Evolutionary conservation across 352 stramenopile genomes (phyloP).

Genomic region (Blastocystis sp.): DNA sequence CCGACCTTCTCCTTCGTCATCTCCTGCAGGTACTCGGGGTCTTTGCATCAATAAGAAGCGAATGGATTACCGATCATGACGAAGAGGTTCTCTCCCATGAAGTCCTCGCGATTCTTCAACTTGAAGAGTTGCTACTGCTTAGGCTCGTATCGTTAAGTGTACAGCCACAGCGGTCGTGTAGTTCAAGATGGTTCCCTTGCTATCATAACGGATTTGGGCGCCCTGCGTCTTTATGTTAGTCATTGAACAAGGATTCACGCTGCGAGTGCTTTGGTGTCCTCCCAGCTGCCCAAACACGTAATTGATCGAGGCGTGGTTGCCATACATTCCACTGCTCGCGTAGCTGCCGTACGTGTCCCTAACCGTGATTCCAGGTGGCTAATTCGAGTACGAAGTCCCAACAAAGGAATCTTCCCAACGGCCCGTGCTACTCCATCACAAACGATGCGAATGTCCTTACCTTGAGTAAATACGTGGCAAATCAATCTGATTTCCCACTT

Average conservation of each 20-base stretch:
- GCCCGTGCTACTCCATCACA: constrained; percentile 28
- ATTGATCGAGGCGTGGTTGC: constrained; percentile 61
- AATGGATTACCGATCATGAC: constrained; percentile 1
- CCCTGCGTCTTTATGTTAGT: neutral
- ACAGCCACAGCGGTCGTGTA: constrained; percentile 49
- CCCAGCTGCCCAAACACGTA: constrained; percentile 63
- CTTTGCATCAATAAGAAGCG: neutral
- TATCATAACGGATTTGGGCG: constrained; percentile 53
- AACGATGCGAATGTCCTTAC: neutral
- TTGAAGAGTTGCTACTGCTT: constrained; percentile 4
- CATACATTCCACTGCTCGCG: constrained; percentile 55
- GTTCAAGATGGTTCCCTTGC: constrained; percentile 62
- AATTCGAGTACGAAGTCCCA: constrained; percentile 6
- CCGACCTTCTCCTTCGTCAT: neutral
- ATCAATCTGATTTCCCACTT: constrained; percentile 48
- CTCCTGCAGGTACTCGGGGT: constrained; percentile 35
- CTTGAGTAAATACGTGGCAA: constrained; percentile 61
- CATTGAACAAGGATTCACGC: neutral
- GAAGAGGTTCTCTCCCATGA: constrained; percentile 59
- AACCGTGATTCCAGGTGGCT: neutral
- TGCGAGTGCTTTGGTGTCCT: neutral
- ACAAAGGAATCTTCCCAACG: constrained; percentile 58
- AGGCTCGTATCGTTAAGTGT: too few relatives aligned
- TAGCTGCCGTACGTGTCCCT: constrained; percentile 66
- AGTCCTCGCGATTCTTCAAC: constrained; percentile 48